Base-by-base conservation (phyloP, 805 yeast species). In the Monosporozyma yasuniensis region DNA sequence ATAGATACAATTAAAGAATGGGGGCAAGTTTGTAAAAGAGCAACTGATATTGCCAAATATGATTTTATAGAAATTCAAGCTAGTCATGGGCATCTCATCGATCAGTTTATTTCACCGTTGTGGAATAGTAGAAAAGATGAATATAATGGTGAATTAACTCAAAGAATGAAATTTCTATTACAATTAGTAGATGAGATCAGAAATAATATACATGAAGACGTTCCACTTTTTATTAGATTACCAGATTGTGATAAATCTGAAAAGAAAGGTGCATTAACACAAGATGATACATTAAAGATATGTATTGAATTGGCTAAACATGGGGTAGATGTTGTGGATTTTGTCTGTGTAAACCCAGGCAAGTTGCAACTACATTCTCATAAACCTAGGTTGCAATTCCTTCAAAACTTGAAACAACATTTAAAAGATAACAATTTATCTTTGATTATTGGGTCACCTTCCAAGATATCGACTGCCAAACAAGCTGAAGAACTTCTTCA, bases 61-160 rank as follows among this genome's bases (percentile, higher is more conserved):
- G 86, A 82, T 61, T 77, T 77, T 46, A 71, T 82, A 44, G 87
- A 81, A 59, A 68, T 83, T 47, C 87, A 83, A 58, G 75, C 71
- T 27, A 84, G 84, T 14, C 80, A 81, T 61, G 87, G 87, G 2
- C 80, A 77, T 57, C 62, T 82, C 46, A 52, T 76, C 34, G 68
- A 72, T 57, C 71, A 73, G 56, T 80, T 83, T 55, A 56, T 77
- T 48, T 72, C 77, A 32, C 64, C 67, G 1, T 55, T 60, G 42
- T 64, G 76, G 27, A 81, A 83, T 64, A 61, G 68, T 51, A 72
- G 88, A 59, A 75, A 76, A 1, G 88, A 83, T 58, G 70, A 74
- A 54, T 83, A 80, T 55, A 87, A 87, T 44, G 86, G 86, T 5
- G 66, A 76, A 2, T 68, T 80, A 48, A 84, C 79, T 57, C 80